These are phyloP conservation scores for Catunica adiposa DNA, from an alignment of 2,329 filamentous ascomycete species.

Conservation along the genomic window DNA sequence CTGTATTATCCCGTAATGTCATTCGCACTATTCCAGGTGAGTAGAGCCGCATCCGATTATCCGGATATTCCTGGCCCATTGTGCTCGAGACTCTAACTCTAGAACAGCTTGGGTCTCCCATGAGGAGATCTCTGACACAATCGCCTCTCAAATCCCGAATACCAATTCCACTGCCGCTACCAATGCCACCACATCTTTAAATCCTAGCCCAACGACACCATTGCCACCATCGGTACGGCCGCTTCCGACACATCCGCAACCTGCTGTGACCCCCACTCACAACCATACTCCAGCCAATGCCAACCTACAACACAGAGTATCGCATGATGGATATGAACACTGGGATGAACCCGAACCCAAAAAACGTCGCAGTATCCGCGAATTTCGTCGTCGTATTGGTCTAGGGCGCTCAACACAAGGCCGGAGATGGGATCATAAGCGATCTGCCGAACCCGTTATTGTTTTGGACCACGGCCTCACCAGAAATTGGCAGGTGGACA, in stretches of 20 bases:
- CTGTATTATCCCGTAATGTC: conserved; percentile 7
- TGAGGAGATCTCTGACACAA: neutral
- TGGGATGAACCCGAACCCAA: conserved; percentile 16
- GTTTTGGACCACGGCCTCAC: conserved; percentile 9
- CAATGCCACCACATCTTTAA: conserved; percentile 17
- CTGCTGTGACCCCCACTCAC: conserved; percentile 25
- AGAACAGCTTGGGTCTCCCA: neutral
- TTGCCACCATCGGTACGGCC: conserved; percentile 17
- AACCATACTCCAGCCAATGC: conserved; percentile 25
- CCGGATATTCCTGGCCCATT: neutral
- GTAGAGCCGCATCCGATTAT: conserved; percentile 17
- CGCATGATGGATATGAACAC: conserved; percentile 32
- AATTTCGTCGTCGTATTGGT: conserved; percentile 11
- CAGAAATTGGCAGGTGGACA: conserved; percentile 7
- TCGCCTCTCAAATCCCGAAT: neutral
- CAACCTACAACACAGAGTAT: conserved; percentile 27
- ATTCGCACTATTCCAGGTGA: conserved; percentile 12
- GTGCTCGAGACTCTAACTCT: neutral
- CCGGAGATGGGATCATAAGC: conserved; percentile 43
- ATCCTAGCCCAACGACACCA: conserved; percentile 23
- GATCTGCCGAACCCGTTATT: conserved; percentile 42
- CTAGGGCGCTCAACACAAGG: conserved; percentile 25
- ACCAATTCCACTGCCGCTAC: neutral
- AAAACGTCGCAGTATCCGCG: conserved; percentile 3
- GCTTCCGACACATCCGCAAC: conserved; percentile 25